Evolutionary conservation across 306 rosid species (phyloP), one percentile per base, ranked within the genome.

Genomic region (Styphnolobium japonicum): DNA sequence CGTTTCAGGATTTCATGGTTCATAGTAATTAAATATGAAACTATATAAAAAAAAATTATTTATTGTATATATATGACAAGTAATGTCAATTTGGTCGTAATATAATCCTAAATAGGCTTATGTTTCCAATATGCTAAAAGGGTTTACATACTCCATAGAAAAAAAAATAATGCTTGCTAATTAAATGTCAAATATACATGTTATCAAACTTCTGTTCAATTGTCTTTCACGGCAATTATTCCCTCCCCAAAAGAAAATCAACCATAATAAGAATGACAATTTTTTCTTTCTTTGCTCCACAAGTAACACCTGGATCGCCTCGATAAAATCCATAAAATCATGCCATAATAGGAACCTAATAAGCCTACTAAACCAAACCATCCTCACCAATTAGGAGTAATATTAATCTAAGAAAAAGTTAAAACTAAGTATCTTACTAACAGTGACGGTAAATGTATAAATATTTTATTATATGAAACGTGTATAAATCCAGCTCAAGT

Each of bases 341-440:
- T 83, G 62, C 48, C 69, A 83, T 79, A 82, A 63, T 76, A 68
- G 75, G 84, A 83, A 84, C 88, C 89, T 73, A 75, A 34, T 85
- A 87, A 87, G 61, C 75, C 84, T 85, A 85, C 92, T 90, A 85
- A 86, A 80, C 89, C 80, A 86, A 77, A 60, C 52, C 73, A 84
- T 67, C 77, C 67, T 46, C 72, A 73, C 82, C 87, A 83, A 81
- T 75, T 79, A 72, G 57, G 76, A 29, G 77, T 77, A 85, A 84
- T n/a, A n/a, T n/a, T 75, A 82, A 84, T 73, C 71, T 84, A 56
- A 86, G 81, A 60, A 22, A 79, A 80, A 71, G 83, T 71, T 56
- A 76, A 63, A n/a, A n/a, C n/a, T n/a, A 67, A 56, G 45, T 68
- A 48, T 56, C 75, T 76, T 81, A 60, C 36, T 80, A 80, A 80